A percentile compares a stretch with the other conserved stretches of the same genome.
phyloP scores from a whole-genome alignment of 169 alveolate species.

The Cryptosporidium parvum region DNA sequence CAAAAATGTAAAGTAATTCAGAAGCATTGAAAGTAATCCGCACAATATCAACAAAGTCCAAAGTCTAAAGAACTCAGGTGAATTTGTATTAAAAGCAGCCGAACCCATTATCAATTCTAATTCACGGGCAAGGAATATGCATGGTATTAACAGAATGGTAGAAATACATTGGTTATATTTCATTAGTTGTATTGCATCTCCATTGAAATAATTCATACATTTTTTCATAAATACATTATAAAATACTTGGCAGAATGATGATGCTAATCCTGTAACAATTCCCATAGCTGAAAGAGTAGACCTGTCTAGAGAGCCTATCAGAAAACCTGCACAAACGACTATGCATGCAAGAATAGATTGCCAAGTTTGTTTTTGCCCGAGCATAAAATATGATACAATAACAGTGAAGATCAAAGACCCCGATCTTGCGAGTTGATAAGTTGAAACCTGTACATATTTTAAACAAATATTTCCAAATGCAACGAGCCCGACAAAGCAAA shows the following conservation, averaged over 20 bases:
- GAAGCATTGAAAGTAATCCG: conserved; percentile 57
- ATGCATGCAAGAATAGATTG: conserved; percentile 78
- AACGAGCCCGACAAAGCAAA: conserved; percentile 80
- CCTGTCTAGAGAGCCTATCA: conserved; percentile 78
- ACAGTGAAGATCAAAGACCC: conserved; percentile 79
- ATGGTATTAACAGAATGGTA: conserved; percentile 70
- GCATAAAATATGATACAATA: conserved; percentile 75
- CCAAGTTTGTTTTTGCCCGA: conserved; percentile 70
- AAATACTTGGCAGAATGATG: conserved; percentile 80
- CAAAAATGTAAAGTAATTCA: conserved; percentile 57
- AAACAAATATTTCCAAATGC: conserved; percentile 79
- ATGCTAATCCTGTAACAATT: conserved; percentile 74
- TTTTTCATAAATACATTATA: conserved; percentile 79
- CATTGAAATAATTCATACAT: conserved; percentile 60
- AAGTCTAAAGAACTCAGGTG: conserved; percentile 49
- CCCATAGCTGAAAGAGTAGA: conserved; percentile 76
- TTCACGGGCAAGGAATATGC: conserved; percentile 74
- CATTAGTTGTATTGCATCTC: conserved; percentile 56
- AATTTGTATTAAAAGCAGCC: conserved; percentile 19
- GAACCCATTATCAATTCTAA: conserved; percentile 22
- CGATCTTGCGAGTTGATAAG: conserved; percentile 82
- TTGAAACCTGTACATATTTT: conserved; percentile 80
- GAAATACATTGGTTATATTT: conserved; percentile 72
- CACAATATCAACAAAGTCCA: conserved; percentile 61
- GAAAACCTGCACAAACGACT: conserved; percentile 78